Conservation (phyloP, 306 rosid genomes). For the Abrus pulchellus region DNA sequence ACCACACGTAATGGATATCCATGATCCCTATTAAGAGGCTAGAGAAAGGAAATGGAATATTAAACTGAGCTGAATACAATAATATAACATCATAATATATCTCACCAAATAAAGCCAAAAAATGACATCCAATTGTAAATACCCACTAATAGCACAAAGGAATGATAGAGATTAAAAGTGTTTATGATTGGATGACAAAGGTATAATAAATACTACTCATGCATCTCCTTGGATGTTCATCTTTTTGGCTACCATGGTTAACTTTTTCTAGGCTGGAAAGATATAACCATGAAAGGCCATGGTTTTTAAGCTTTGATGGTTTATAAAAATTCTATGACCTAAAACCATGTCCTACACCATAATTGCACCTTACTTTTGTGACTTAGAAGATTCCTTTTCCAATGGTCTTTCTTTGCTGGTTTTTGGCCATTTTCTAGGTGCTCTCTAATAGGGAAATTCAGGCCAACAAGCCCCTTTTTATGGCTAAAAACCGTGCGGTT, state of each 20-base stretch:
- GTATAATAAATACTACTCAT: conserved; percentile 13
- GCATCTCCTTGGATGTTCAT: neutral
- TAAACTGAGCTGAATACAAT: conserved; percentile 31
- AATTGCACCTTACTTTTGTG: too few relatives aligned
- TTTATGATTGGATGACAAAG: conserved; percentile 24
- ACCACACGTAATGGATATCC: conserved; percentile 91
- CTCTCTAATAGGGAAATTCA: too few relatives aligned
- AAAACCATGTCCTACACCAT: too few relatives aligned
- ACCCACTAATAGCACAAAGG: neutral
- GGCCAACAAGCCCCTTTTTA: too few relatives aligned
- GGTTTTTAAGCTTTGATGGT: neutral
- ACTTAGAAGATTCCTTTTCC: too few relatives aligned
- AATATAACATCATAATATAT: conserved; percentile 20
- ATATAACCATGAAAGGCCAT: neutral
- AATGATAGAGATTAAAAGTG: conserved; percentile 1
- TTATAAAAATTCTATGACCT: too few relatives aligned
- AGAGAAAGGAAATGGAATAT: conserved; percentile 33
- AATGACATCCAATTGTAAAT: conserved; percentile 1
- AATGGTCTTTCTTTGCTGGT: too few relatives aligned
- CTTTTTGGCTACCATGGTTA: neutral
- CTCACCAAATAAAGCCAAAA: conserved; percentile 29
- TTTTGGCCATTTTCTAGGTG: too few relatives aligned
- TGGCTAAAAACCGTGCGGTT: too few relatives aligned
- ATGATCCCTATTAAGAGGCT: conserved; percentile 94
- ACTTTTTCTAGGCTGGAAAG: too few relatives aligned